Conservation (phyloP, 345 rosid genomes). For the Cardamine chenopodiifolia region DNA sequence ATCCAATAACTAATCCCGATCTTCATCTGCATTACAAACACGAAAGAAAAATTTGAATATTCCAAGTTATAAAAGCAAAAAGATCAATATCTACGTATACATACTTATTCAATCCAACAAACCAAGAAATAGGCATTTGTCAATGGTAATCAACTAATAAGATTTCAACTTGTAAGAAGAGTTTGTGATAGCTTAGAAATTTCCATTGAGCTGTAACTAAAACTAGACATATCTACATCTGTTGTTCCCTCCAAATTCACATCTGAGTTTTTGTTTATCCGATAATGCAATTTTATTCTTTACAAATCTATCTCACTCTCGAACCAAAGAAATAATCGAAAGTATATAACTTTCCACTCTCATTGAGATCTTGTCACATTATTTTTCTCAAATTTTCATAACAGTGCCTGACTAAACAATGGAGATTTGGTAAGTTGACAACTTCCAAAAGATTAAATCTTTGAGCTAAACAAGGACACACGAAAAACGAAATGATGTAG, state of each 20-base stretch:
- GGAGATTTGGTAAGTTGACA: background rate
- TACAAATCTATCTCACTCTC: background rate
- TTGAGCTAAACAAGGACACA: conserved; percentile 20
- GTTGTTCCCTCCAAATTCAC: background rate
- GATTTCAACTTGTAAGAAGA: background rate
- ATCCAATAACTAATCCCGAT: conserved; percentile 34
- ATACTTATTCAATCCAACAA: background rate
- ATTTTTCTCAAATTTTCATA: background rate
- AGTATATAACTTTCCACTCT: conserved; percentile 15
- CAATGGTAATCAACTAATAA: background rate
- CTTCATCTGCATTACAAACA: conserved; percentile 42
- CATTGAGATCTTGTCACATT: background rate
- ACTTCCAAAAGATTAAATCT: conserved; percentile 7
- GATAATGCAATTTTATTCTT: background rate
- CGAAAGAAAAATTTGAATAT: background rate
- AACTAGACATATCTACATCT: background rate
- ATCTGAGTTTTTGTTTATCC: background rate
- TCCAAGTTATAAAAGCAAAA: background rate
- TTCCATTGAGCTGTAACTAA: background rate
- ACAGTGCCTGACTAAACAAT: background rate
- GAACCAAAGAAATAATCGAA: background rate
- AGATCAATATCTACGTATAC: background rate
- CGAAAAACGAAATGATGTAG: conserved; percentile 1
- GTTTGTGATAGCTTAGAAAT: background rate
- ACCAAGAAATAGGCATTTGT: background rate